Evolutionary conservation across 2,329 filamentous ascomycete species (phyloP).

Genomic region (Fusarium odoratissimum): DNA sequence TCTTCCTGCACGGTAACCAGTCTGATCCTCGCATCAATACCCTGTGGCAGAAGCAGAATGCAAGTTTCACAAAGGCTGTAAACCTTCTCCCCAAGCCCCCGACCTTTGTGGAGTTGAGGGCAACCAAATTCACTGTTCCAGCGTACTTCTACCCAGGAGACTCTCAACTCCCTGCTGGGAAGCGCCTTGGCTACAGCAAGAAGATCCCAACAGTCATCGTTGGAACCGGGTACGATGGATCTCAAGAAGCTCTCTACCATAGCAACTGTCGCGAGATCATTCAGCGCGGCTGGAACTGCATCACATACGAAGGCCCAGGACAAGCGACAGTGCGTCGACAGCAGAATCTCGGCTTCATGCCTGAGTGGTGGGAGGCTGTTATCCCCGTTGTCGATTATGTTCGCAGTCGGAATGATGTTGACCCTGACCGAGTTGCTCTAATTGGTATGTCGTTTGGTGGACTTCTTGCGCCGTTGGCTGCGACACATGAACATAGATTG

Average conservation of each 20-base stretch:
- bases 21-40: slow-evolving; percentile 53
- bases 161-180: not conserved
- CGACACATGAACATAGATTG: slow-evolving; percentile 56
- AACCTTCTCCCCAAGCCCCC: slow-evolving; percentile 50
- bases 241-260: slow-evolving; percentile 58
- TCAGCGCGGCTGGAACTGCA: slow-evolving; percentile 55
- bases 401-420: slow-evolving; percentile 44
- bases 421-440: slow-evolving; percentile 49
- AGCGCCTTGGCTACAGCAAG: slow-evolving; percentile 17
- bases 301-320: slow-evolving; percentile 60
- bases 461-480: slow-evolving; percentile 53
- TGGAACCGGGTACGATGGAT: slow-evolving; percentile 56
- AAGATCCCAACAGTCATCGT: slow-evolving; percentile 54
- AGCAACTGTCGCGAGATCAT: slow-evolving; percentile 49
- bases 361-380: slow-evolving; percentile 56
- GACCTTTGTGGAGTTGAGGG: slow-evolving; percentile 48
- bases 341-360: slow-evolving; percentile 56
- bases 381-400: slow-evolving; percentile 55
- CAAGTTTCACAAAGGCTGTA: slow-evolving; percentile 54
- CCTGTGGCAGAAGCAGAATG: slow-evolving; percentile 51
- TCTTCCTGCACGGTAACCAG: slow-evolving; percentile 56
- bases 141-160: slow-evolving; percentile 49
- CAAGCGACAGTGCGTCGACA: slow-evolving; percentile 55
- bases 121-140: slow-evolving; percentile 48
- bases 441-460: slow-evolving; percentile 57